These are phyloP conservation scores for Malassezia cuniculi DNA, from an alignment of 1,284 basidiomycete genomes.

Conservation along the genomic window DNA sequence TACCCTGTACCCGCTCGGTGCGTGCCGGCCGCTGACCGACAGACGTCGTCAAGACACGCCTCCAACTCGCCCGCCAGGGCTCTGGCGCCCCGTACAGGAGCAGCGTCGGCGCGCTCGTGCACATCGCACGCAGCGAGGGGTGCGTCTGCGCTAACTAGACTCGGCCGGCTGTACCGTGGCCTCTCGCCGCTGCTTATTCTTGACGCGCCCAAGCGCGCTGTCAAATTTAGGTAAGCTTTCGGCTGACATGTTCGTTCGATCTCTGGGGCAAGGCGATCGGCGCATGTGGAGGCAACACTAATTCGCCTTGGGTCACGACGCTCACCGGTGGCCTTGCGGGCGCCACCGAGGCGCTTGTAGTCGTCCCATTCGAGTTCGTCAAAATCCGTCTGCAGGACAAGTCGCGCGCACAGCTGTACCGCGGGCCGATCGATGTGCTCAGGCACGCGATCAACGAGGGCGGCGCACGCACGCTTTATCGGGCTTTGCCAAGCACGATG, in stretches of 20 bases:
- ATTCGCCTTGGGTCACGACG: slow-evolving; percentile 64
- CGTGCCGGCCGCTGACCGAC: slow-evolving; percentile 29
- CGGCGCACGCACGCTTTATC: slow-evolving; percentile 50
- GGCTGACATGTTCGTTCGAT: slow-evolving; percentile 55
- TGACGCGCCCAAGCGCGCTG: slow-evolving; percentile 93
- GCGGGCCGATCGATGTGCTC: slow-evolving; percentile 86
- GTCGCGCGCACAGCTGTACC: slow-evolving; percentile 54
- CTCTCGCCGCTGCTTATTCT: slow-evolving; percentile 83
- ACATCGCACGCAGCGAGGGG: slow-evolving; percentile 74
- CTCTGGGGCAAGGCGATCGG: slow-evolving; percentile 59
- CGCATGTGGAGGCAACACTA: slow-evolving; percentile 65
- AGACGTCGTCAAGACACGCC: slow-evolving; percentile 70
- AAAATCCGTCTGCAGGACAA: slow-evolving; percentile 93
- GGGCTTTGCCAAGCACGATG: too few relatives aligned
- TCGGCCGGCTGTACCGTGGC: slow-evolving; percentile 76
- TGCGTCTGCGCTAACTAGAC: slow-evolving; percentile 51
- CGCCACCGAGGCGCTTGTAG: slow-evolving; percentile 73
- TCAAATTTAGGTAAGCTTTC: slow-evolving; percentile 62
- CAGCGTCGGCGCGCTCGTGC: slow-evolving; percentile 65
- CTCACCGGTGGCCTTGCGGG: slow-evolving; percentile 85
- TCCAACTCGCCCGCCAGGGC: slow-evolving; percentile 79
- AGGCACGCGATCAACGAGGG: too few relatives aligned
- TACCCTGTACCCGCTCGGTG: slow-evolving; percentile 81
- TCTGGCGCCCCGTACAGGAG: slow-evolving; percentile 50
- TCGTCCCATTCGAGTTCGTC: slow-evolving; percentile 88